Evolutionary conservation across 2,329 filamentous ascomycete genomes (phyloP), one percentile per base, ranked within the genome.

Genomic region (Calonectria crousiana): DNA sequence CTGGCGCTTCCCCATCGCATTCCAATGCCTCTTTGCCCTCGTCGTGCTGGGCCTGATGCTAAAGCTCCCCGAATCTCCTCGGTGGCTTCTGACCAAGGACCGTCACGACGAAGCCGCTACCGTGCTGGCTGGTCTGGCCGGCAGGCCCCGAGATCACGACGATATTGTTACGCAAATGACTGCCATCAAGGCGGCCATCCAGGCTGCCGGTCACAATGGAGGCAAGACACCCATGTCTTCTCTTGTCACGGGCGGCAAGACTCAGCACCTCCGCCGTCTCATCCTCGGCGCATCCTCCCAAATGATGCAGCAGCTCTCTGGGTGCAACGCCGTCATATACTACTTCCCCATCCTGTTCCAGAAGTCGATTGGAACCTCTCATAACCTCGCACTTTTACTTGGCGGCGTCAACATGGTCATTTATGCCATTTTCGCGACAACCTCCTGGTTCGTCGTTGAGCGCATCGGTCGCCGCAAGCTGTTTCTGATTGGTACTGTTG

Each of bases 241-340:
- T 2, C 86, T 93, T 2, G 87, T 92, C 78, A 92, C 90, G 0
- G 87, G 88, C 64, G 91, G 92, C 75, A 92, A 91, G 84, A 92
- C 90, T 0, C 92, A 93, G 83, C 91, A 93, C 79, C 90, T 92
- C 84, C 89, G 92, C 8, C 88, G 92, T 32, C 91, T 93, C 87
- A 76, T 93, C 67, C 87, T 93, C 6, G 92, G 91, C 3, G 86
- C 89, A 0, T 88, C 87, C 13, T 88, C 88, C 9, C 91, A 93
- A 81, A 85, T 93, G 56, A 91, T 92, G 87, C 91, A 93, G 81
- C 92, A 93, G 76, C 84, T 92, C 9, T 88, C 87, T n/a, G 90
- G 89, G 0, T 91, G 89, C 83, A 90, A 90, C 76, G 88, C 90
- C 2, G 87, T 93, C 78, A 89, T 90, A 72, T 92, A 92, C 83